Evolutionary conservation across 192 early-diverging fungal species (phyloP), one percentile per base, ranked within the genome.

Genomic region (Tieghemiomyces parasiticus): DNA sequence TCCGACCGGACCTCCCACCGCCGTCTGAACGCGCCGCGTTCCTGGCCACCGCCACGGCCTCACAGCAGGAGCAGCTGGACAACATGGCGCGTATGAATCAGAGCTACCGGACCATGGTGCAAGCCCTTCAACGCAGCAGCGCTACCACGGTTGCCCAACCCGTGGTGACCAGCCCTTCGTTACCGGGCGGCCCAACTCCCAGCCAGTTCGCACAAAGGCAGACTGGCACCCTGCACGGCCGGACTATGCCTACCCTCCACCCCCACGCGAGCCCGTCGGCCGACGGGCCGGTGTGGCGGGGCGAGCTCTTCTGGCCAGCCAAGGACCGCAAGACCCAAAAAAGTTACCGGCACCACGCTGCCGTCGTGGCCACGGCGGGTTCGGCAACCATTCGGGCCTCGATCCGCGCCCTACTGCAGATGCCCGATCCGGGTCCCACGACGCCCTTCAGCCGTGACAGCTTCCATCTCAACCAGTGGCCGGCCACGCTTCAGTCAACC

Each of bases 381-480:
- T 38, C 55, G 13, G 22, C n/a, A n/a, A 16, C n/a, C 10, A 35
- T 58, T 35, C 55, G 55, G 33, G 33, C n/a, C n/a, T 35, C 55
- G 33, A 35, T 58, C 13, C 33, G 55, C 10, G 19, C 34, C 0
- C 3, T 25, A n/a, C 35, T 58, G 32, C 6, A 25, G 3, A 22
- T 58, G 20, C 32, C 55, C 33, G 49, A 50, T 22, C 34, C 55
- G 35, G 38, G 16, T 16, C 32, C 30, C n/a, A 38, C 30, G 10
- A 25, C 34, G 9, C 55, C 55, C 0, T 58, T 58, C n/a, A 14
- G 24, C 4, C 55, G 34, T 2, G 13, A 38, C 0, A n/a, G 35
- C 35, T 58, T 58, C n/a, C 55, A 58, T 13, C 19, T 58, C 6
- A 12, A 34, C 35, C 32, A 35, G 10, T 58, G 55, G 55, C 35